Evolutionary conservation across 306 rosid species (phyloP), one percentile per base, ranked within the genome.

Genomic region (Lotus japonicus): DNA sequence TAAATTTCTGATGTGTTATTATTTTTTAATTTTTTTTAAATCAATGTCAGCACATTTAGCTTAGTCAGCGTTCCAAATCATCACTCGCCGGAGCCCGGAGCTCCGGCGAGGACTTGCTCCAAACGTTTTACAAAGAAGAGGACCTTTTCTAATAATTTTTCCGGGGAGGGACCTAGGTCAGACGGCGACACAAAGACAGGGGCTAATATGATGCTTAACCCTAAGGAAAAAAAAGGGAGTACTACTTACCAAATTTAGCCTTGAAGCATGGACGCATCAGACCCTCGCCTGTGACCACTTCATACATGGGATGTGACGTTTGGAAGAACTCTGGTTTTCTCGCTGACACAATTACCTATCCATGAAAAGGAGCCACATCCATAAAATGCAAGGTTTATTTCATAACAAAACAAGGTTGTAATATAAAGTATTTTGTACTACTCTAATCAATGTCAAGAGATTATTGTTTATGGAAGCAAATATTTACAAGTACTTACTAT

Each of bases 291-390:
- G 98, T 92, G 85, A 92, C 98, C 72, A 92, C 98, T 87, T 92
- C 97, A 70, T 92, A 90, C 97, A 90, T 78, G 54, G 98, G 98
- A 69, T 88, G 95, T 62, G 97, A 83, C 79, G 51, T 92, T 74
- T 90, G 98, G 78, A 92, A 92, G 88, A 92, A 92, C 72, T 92
- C 97, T 58, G 98, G 98, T 81, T 92, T 92, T 85, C 92, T 92
- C 18, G 98, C 97, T 11, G 98, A 92, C 70, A 92, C 96, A 72
- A 92, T 90, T 58, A 90, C 97, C 97, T 92, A 73, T 33, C 42
- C 53, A 76, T 36, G 21, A 65, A 78, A 11, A 62, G 10, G 36
- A 70, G 11, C 15, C 26, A 66, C 61, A 43, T 17, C 56, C 38
- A 51, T 31, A 59, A 53, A 6, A 82, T 35, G 66, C 64, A 33